Evolutionary conservation across 1,139 yeast genomes (phyloP), one percentile per base, ranked within the genome.

Genomic region (Debaryomyces nepalensis): DNA sequence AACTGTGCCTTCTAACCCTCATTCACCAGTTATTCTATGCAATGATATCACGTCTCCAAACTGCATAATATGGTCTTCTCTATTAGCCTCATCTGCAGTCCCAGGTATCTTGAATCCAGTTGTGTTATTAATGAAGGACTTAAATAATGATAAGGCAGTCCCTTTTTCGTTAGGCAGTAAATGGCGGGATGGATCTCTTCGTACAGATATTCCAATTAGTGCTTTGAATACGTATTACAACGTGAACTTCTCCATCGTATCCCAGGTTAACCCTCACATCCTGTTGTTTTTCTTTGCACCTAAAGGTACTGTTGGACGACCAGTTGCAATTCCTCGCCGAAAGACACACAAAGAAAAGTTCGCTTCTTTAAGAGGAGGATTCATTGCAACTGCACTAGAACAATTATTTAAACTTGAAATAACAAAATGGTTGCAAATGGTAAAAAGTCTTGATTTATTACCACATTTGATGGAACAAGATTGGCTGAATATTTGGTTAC

Each of bases 71-170:
- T 87, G 95, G 95, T 81, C 88, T 2, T 72, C 91, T 0, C 65
- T 87, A 48, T 66, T 87, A 35, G 95, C 95, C 0, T 82, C 90
- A 9, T 80, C 89, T 4, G 95, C 95, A 0, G 95, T 87, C 6
- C 95, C 95, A 0, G 95, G 95, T 0, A 84, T 87, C n/a, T 66
- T 87, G 43, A 84, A 84, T 47, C 95, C 95, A 0, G 93, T 86
- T 21, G 89, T 84, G 4, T 65, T 87, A 41, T 84, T 86, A 91
- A 83, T 81, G 81, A 84, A 83, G 52, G 74, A 74, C 36, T 68
- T 73, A 4, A 63, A 66, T 6, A 69, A 70, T 36, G 59, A 60
- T 4, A 21, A 24, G 4, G 73, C 84, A 5, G 70, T 73, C 2
- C 93, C 95, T 2, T 86, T 83, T 56, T 81, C 87, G 19, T 73